Base-by-base conservation (phyloP, 352 stramenopile species). In the Bremia lactucae region DNA sequence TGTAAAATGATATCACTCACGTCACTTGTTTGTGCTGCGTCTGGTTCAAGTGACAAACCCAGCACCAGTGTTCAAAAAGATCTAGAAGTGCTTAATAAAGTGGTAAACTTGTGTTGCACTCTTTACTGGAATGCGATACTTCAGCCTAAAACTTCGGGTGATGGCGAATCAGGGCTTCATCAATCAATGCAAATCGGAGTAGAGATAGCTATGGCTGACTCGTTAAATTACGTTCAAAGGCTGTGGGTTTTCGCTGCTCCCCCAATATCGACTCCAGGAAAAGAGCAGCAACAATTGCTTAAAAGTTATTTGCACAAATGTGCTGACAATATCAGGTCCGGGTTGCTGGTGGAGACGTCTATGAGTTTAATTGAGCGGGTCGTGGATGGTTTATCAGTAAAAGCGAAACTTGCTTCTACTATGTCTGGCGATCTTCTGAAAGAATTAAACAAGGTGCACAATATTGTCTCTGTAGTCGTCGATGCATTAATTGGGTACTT, bases 1-100 rank as follows among this genome's bases (percentile, higher is more conserved):
- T 77, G 67, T 37, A 88, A 87, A 47, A 86, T 87, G 47, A n/a
- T n/a, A n/a, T 80, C 72, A 4, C 55, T 87, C 5, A 86, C 62
- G 8, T 82, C 64, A 6, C 42, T 89, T 8, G 69, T 83, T 10
- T 73, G 60, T 36, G 75, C 68, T 33, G 58, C 62, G n/a, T 66
- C 55, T 38, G 63, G 75, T 3, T 70, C 62, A 10, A 81, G 68
- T 35, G 64, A 49, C 25, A 70, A 68, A 36, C 50, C 71, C 11
- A 75, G 51, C 15, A 26, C 40, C 21, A 71, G 39, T 31, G 64
- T 68, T n/a, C 61, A 82, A 42, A 84, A 83, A 50, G 75, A 88
- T 36, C 48, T 73, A 2, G 75, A 91, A 19, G 54, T 85, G 2
- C 62, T 81, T 10, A 81, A 67, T 43, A 91, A 91, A 38, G 59